Evolutionary conservation across 371 early-diverging fungal species (phyloP).

Genomic region (Syncephalastrum sp.): DNA sequence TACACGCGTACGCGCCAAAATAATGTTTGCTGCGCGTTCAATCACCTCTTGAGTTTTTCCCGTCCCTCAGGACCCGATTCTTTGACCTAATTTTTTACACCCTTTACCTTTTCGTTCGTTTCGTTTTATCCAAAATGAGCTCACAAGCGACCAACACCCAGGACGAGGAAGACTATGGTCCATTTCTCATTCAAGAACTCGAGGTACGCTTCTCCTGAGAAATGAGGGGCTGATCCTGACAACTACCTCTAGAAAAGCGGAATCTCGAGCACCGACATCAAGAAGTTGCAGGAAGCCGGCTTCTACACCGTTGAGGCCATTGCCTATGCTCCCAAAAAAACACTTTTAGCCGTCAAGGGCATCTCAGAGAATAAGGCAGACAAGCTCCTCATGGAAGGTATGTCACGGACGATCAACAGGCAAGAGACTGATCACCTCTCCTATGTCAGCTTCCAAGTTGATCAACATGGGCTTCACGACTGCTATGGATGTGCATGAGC

Average conservation of each 20-base stretch:
- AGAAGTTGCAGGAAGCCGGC: constrained; percentile 92
- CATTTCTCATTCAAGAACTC: constrained; percentile 18
- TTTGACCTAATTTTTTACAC: no score
- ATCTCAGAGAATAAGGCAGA: constrained; percentile 99
- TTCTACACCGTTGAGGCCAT: constrained; percentile 95
- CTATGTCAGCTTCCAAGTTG: constrained; percentile 80
- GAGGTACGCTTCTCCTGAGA: constrained; percentile 13
- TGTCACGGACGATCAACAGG: no score
- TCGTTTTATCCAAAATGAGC: no score
- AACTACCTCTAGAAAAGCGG: constrained; percentile 67
- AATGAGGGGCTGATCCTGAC: no score
- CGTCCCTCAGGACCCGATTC: no score
- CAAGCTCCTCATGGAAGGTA: constrained; percentile 94
- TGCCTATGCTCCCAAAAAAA: constrained; percentile 96
- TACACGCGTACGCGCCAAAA: no score
- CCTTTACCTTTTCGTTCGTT: no score
- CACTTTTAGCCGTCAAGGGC: constrained; percentile 92
- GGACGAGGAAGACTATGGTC: constrained; percentile 30
- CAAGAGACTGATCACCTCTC: not conserved
- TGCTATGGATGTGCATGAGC: constrained; percentile 92
- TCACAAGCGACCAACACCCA: not conserved
- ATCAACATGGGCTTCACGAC: constrained; percentile 98
- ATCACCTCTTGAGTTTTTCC: no score
- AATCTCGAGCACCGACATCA: constrained; percentile 80
- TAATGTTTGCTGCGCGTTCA: no score